Evolutionary conservation across 495 filamentous ascomycete genomes (phyloP).

Genomic region (Cairneyella variabilis): DNA sequence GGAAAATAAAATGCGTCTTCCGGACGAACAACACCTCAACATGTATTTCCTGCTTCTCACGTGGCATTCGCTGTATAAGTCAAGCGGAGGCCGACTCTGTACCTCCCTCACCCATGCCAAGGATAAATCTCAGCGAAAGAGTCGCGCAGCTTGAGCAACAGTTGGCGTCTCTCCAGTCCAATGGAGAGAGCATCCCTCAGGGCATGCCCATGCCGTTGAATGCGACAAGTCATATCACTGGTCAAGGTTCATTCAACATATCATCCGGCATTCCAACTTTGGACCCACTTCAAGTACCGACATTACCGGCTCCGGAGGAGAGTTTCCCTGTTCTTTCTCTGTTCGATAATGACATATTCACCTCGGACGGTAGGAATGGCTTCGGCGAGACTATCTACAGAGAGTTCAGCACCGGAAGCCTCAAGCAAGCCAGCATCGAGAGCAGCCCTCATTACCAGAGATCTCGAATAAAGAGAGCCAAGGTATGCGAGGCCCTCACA

Average conservation of each 20-base stretch:
- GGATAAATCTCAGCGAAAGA: conserved; percentile 6
- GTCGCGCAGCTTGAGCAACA: conserved; percentile 2
- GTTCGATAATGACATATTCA: conserved; percentile 7
- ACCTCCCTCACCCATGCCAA: background rate
- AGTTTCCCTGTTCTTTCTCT: conserved; percentile 4
- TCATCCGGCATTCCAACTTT: background rate
- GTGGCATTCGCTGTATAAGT: background rate
- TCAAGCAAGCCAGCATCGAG: background rate
- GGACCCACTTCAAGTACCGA: background rate
- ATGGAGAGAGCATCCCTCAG: background rate
- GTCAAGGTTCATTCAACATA: background rate
- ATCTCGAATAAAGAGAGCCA: conserved; percentile 1
- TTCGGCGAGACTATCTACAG: background rate
- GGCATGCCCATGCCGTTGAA: background rate
- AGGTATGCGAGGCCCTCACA: conserved; percentile 1
- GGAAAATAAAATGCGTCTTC: conserved; percentile 7
- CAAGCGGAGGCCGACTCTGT: background rate
- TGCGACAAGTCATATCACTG: background rate
- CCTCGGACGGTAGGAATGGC: background rate
- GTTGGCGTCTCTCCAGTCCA: background rate
- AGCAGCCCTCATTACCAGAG: conserved; percentile 1
- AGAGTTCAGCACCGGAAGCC: background rate
- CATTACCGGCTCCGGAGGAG: no score
- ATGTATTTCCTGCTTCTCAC: background rate
- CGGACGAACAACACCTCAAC: background rate